Evolutionary conservation across 106 monocot species (phyloP), one percentile per base, ranked within the genome.

Genomic region (Dioscorea alata): DNA sequence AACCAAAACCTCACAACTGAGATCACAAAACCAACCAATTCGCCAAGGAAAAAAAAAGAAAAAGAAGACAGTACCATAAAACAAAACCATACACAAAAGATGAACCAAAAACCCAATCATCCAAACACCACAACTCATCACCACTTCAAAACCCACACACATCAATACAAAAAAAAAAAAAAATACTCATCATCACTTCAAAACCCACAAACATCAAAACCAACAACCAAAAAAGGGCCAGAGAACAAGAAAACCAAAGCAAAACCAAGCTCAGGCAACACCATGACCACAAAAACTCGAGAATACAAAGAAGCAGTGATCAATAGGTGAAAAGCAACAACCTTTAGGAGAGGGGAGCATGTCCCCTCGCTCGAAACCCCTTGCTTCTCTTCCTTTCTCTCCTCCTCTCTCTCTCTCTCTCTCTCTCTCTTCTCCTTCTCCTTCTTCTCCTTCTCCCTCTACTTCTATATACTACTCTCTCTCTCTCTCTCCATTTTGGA

Each of bases 361-460:
- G 59, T 23, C 59, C 23, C 59, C 59, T 23, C 23, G 59, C 59
- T 60, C 59, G 23, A 22, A 20, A 20, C 59, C 23, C 23, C 59
- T 60, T 22, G 23, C 19, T 23, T 6, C 59, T 60, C 59, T 19
- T 54, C 12, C 17, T 48, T 48, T 1, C 17, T 21, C 49, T 13
- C 65, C 49, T 48, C 13, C 21, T 19, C 22, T 9, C 48, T 10
- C 42, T 65, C 65, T 65, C 65, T 19, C 13, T 19, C 13, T 64
- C 64, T 7, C 15, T 21, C 48, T 19, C 64, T 64, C 34, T n/a
- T 48, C 33, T 48, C 5, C 51, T 64, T 42, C 48, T 34, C 2
- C 64, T 48, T 21, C 42, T 5, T 65, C 65, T 65, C 65, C n/a
- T 22, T 48, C 65, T 65, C 65, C 20, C 65, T 48, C 48, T 48